Conservation (phyloP, 2,329 filamentous ascomycete genomes). For the Zasmidium cellare region DNA sequence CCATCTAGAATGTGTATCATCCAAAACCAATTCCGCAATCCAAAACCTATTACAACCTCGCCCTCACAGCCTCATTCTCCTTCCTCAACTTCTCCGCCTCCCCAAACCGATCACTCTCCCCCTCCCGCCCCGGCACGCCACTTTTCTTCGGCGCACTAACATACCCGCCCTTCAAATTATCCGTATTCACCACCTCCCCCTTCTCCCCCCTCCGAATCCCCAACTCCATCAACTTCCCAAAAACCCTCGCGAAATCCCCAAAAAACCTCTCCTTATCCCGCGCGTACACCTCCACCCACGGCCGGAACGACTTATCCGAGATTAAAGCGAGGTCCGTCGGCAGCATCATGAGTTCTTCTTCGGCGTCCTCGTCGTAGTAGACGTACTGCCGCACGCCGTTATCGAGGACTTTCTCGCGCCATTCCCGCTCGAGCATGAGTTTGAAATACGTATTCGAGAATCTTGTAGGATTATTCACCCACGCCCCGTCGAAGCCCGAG, state of each 20-base stretch:
- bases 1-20: no score
- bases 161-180: constrained; percentile 60
- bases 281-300: constrained; percentile 61
- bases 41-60: constrained; percentile 38
- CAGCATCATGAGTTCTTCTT: constrained; percentile 65
- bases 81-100: constrained; percentile 45
- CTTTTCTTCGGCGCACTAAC: constrained; percentile 59
- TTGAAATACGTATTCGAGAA: constrained; percentile 61
- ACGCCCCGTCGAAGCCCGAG: constrained; percentile 59
- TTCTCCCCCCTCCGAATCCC: constrained; percentile 58
- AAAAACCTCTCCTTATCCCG: constrained; percentile 64
- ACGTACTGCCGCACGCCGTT: constrained; percentile 60
- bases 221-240: constrained; percentile 62
- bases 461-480: constrained; percentile 52
- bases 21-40: no score
- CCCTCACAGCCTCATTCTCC: constrained; percentile 41
- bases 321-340: constrained; percentile 63
- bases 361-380: constrained; percentile 58
- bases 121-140: constrained; percentile 37
- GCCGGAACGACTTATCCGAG: constrained; percentile 53
- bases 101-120: constrained; percentile 32
- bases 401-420: constrained; percentile 55
- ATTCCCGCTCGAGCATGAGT: constrained; percentile 53
- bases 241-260: constrained; percentile 58
- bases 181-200: constrained; percentile 56